These are phyloP conservation scores for Lanmaoa pseudosensibilis DNA, from an alignment of 768 basidiomycete genomes.

Conservation along the genomic window DNA sequence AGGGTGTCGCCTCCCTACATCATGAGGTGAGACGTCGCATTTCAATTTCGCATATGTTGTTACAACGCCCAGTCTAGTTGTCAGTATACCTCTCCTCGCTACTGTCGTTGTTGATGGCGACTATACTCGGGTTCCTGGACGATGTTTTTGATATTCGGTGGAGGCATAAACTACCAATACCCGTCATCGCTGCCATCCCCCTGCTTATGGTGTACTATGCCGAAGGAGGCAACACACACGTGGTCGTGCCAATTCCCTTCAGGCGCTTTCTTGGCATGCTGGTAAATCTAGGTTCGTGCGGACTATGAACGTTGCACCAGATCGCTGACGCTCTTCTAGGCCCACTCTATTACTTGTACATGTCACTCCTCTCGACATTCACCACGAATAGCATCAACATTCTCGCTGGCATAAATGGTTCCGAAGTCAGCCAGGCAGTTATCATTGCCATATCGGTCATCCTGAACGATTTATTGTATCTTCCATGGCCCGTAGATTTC, in stretches of 20 bases:
- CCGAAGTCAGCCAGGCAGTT: constrained; percentile 91
- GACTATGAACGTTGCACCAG: background rate
- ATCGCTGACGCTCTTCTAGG: constrained; percentile 48
- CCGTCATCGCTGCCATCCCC: constrained; percentile 92
- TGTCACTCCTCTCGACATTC: constrained; percentile 94
- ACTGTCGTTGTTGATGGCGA: constrained; percentile 89
- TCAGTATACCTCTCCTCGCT: constrained; percentile 91
- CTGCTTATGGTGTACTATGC: constrained; percentile 96
- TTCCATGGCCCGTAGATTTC: constrained; percentile 84
- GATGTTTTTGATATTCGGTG: constrained; percentile 98
- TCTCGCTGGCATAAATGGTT: constrained; percentile 95
- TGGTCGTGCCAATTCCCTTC: constrained; percentile 87
- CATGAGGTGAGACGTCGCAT: constrained; percentile 59
- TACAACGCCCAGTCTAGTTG: constrained; percentile 47
- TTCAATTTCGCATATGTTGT: background rate
- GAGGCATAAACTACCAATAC: constrained; percentile 97
- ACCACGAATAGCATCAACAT: constrained; percentile 99
- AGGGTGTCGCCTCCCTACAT: constrained; percentile 58
- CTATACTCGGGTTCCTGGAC: constrained; percentile 92
- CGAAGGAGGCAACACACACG: constrained; percentile 88
- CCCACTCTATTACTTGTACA: constrained; percentile 93
- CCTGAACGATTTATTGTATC: constrained; percentile 88
- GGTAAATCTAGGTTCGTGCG: constrained; percentile 82
- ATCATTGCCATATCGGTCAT: constrained; percentile 90
- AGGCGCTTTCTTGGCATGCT: constrained; percentile 72